Evolutionary conservation across 2,329 filamentous ascomycete genomes (phyloP).

Genomic region (Cercospora sesami): DNA sequence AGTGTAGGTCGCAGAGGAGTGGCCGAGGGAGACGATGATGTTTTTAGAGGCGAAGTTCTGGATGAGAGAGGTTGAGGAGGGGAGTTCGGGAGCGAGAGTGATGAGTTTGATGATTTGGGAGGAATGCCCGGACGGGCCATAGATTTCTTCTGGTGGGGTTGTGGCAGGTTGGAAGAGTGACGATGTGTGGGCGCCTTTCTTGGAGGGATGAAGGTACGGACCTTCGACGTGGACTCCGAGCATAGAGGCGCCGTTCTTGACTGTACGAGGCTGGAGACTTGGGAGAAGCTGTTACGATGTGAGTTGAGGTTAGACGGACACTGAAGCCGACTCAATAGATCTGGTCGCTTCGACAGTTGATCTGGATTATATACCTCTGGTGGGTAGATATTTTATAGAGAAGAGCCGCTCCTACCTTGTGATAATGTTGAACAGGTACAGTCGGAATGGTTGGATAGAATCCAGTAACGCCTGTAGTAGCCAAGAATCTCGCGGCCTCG

Average conservation of each 20-base stretch:
- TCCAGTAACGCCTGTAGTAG: slow-evolving; percentile 54
- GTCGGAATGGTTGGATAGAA: slow-evolving; percentile 58
- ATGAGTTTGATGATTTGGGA: slow-evolving; percentile 48
- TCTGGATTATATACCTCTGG: neutral
- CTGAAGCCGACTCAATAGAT: neutral
- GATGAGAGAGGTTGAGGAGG: slow-evolving; percentile 46
- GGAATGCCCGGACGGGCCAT: slow-evolving; percentile 47
- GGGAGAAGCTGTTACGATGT: slow-evolving; percentile 47
- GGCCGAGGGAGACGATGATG: slow-evolving; percentile 53
- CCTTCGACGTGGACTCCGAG: slow-evolving; percentile 60
- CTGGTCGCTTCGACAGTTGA: neutral
- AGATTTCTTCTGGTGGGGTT: slow-evolving; percentile 43
- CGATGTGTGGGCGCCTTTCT: slow-evolving; percentile 56
- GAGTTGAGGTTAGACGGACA: neutral
- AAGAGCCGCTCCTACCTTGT: slow-evolving; percentile 36
- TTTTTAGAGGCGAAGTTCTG: slow-evolving; percentile 42
- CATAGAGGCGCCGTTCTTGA: slow-evolving; percentile 49
- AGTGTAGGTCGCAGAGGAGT: slow-evolving; percentile 52
- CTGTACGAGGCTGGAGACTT: slow-evolving; percentile 46
- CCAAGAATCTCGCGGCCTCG: slow-evolving; percentile 51
- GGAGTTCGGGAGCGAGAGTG: slow-evolving; percentile 56
- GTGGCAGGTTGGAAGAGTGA: slow-evolving; percentile 46
- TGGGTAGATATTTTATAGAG: neutral
- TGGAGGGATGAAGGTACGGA: slow-evolving; percentile 55
- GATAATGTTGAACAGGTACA: slow-evolving; percentile 49